Conservation (phyloP, 1,284 basidiomycete species). For the Heterobasidion occidentale region DNA sequence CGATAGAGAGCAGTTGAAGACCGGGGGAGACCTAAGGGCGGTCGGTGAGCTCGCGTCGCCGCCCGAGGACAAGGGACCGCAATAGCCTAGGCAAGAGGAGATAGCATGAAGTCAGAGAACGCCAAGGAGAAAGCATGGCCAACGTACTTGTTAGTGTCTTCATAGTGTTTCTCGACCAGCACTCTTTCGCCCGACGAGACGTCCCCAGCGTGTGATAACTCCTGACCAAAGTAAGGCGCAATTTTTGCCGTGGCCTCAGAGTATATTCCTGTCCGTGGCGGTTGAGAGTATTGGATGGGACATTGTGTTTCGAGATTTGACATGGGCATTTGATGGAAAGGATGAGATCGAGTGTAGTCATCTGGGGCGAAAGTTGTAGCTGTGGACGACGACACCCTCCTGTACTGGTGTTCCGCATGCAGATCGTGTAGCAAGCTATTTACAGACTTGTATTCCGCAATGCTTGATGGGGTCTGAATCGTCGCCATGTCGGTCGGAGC, state of each 20-base stretch:
- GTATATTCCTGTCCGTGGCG: background rate
- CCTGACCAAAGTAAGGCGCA: background rate
- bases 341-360: background rate
- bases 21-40: background rate
- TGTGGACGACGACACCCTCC: constrained; percentile 24
- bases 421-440: constrained; percentile 62
- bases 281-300: background rate
- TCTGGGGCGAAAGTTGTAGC: background rate
- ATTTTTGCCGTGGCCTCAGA: background rate
- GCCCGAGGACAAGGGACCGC: background rate
- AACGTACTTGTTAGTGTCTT: background rate
- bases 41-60: background rate
- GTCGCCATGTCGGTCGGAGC: constrained; percentile 8
- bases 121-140: background rate
- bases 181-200: background rate
- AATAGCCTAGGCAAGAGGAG: background rate
- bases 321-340: background rate
- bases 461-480: constrained; percentile 7
- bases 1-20: background rate
- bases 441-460: constrained; percentile 39
- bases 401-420: constrained; percentile 57
- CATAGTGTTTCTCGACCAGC: constrained; percentile 2
- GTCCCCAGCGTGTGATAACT: background rate
- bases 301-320: background rate
- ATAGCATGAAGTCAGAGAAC: background rate